Evolutionary conservation across 805 yeast species (phyloP), one percentile per base, ranked within the genome.

Genomic region (Candida saitoana): DNA sequence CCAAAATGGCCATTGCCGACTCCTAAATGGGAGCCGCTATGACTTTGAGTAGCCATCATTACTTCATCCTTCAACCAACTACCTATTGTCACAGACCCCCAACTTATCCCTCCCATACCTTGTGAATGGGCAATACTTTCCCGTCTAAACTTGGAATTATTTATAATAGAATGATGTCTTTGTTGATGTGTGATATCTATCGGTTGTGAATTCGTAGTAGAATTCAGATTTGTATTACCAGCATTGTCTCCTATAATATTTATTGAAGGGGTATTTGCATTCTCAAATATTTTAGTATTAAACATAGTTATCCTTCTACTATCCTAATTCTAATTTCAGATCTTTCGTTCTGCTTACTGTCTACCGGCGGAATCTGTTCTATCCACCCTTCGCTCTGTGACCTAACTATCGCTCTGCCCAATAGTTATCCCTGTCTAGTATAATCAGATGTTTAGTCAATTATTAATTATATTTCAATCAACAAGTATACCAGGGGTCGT

Each of bases 91-190:
- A 90, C 80, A 2, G 96, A 89, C 17, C 98, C 98, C 96, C 97
- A 91, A 6, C 95, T 84, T 25, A 91, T 86, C 36, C 98, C 99
- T 34, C 98, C 98, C 83, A 93, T 87, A 8, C 98, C 98, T 60
- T 88, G 96, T 2, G 96, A 84, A 60, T 91, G 98, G 22, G 97
- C 96, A 44, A 93, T 80, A 44, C 90, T 81, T 55, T 91, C 98
- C 49, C 97, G 74, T 57, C 96, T 78, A 48, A 89, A 77, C 48
- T 72, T 53, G 29, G 61, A 59, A 50, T 66, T 67, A 53, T 64
- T 67, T 15, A 40, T 40, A 49, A 68, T 65, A 15, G 70, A 60
- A 34, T 65, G 66, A 42, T 67, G 68, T 40, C 69, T 63, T 22
- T 22, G 27, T 47, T 62, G 69, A 51, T 65, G 63, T 5, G 73